Base-by-base conservation (phyloP, 2,329 filamentous ascomycete genomes). In the Emmonsia crescens region DNA sequence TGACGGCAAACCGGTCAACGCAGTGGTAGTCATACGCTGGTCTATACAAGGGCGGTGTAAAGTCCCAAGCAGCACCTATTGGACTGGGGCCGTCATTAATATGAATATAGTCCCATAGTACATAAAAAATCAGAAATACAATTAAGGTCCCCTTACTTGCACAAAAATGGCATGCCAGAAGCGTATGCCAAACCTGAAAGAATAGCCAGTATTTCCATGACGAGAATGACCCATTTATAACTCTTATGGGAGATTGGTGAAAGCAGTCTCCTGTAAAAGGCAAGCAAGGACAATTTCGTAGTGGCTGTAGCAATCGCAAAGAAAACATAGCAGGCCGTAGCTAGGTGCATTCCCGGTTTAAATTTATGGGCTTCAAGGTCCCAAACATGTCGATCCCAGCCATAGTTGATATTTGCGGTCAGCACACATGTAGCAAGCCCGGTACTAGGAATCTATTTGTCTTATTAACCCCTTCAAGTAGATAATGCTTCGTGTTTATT, bases 281-380 rank as follows among this genome's bases (percentile, higher is more conserved):
- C 31, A 33, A 42, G 46, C n/a, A 60, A 49, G 5, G 51, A 55
- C 33, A 48, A 27, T 19, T 56, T 60, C 19, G 36, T 55, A 19
- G 49, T 38, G 6, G 24, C 21, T 14, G 59, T 21, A 24, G 59
- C 51, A 40, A 57, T 19, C 5, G 59, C 38, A 27, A 44, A 55
- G 48, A 60, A 24, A 12, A 60, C 33, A 42, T 33, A 33, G 24
- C 59, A 40, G 8, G 48, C 48, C 9, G 36, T 40, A 40, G 46
- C 46, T 24, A 60, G 46, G n/a, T 60, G 48, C 29, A 60, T 60
- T n/a, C 59, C 46, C 16, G 59, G 59, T 55, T 36, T 60, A 21
- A 60, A 52, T 31, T 52, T 60, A 27, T 60, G 5, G 6, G 48
- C 40, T 29, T 42, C 46, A n/a, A 60, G 46, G 36, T 60, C 59